Evolutionary conservation across 73 alveolate species (phyloP).

Genomic region (Paraurostyla sp.): DNA sequence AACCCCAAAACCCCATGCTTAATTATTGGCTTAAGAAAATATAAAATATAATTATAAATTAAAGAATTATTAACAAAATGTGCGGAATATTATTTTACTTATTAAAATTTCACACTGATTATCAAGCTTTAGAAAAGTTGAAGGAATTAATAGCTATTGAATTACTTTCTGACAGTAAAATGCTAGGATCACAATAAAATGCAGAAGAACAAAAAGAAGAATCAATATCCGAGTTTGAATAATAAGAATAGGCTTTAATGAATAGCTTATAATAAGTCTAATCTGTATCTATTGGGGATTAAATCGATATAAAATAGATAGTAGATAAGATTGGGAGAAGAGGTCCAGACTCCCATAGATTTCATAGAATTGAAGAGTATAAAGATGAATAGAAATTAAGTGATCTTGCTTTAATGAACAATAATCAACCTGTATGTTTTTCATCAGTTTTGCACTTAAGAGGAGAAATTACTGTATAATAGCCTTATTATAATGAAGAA

Average conservation of each 20-base stretch:
- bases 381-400: neutral
- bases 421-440: neutral
- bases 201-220: neutral
- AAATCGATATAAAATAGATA: neutral
- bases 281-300: neutral
- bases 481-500: slow-evolving; percentile 73
- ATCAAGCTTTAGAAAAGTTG: neutral
- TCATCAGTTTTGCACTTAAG: slow-evolving; percentile 87
- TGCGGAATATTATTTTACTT: slow-evolving; percentile 40
- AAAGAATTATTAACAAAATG: slow-evolving; percentile 34
- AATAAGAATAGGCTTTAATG: neutral
- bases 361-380: neutral
- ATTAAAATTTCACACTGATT: neutral
- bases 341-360: slow-evolving; percentile 52
- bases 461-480: slow-evolving; percentile 72
- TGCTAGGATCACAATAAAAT: slow-evolving; percentile 31
- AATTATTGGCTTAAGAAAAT: no score
- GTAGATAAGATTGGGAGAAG: slow-evolving; percentile 47
- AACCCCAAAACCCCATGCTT: no score
- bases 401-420: neutral
- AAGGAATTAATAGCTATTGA: neutral
- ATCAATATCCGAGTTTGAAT: neutral
- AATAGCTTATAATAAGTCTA: neutral
- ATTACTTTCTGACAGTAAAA: slow-evolving; percentile 24
- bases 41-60: neutral